phyloP scores from a whole-genome alignment of 176 grass and related monocot genomes.

The Sorghum bicolor region Sorghum_bicolor_NCBIv3 NC_012871.2:70768001-70768500 shows the following conservation, averaged over 20 bases:
- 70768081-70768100: neutral
- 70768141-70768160: neutral
- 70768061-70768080: neutral
- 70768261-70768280: neutral
- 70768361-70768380: constrained; percentile 4
- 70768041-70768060: constrained; percentile 13
- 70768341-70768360: constrained; percentile 73
- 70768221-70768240: constrained; percentile 18
- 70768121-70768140: neutral
- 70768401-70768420: neutral
- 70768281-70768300: constrained; percentile 45
- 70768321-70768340: constrained; percentile 93
- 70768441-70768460: constrained; percentile 3
- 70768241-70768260: too few species aligned
- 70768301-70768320: constrained; percentile 96
- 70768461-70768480: neutral
- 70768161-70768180: constrained; percentile 27
- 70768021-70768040: neutral
- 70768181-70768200: constrained; percentile 21
- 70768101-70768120: neutral
- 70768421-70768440: constrained; percentile 15
- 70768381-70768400: constrained; percentile 33
- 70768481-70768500: constrained; percentile 12
- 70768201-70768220: neutral
- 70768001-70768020: neutral